These are phyloP conservation scores for Dictyostelium capitatum DNA, from an alignment of 78 protist species.

Conservation along the genomic window DNA sequence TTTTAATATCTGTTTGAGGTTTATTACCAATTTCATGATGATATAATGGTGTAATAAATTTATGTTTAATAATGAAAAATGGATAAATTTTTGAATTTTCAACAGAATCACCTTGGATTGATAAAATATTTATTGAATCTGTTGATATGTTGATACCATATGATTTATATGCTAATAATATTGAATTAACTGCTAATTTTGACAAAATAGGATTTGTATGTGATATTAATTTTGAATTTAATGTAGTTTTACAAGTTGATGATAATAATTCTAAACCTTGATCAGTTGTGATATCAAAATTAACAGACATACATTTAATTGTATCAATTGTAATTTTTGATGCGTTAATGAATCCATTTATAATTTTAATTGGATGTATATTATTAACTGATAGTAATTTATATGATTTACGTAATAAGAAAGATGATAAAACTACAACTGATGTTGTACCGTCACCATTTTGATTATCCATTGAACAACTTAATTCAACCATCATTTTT, in stretches of 20 bases:
- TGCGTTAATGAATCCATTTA: conserved; percentile 29
- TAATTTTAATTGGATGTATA: conserved; percentile 58
- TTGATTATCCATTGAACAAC: conserved; percentile 70
- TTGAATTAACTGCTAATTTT: conserved; percentile 44
- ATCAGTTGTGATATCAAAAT: conserved; percentile 2
- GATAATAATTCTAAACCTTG: conserved; percentile 6
- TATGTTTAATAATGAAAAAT: neutral
- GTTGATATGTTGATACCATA: conserved; percentile 15
- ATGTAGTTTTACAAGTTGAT: conserved; percentile 29
- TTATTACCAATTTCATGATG: neutral
- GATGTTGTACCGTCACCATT: conserved; percentile 80
- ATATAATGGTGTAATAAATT: conserved; percentile 13
- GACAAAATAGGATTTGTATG: conserved; percentile 53
- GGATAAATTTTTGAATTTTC: conserved; percentile 13
- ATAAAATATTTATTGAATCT: conserved; percentile 14
- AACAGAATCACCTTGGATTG: conserved; percentile 18
- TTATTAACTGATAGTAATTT: neutral
- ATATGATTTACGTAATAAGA: conserved; percentile 34
- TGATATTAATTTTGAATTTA: conserved; percentile 72
- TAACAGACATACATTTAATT: conserved; percentile 3
- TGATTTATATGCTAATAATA: conserved; percentile 3
- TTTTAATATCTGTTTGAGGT: neutral
- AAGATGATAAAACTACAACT: conserved; percentile 49
- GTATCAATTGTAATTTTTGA: conserved; percentile 38
- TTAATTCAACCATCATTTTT: conserved; percentile 74